Percentiles rank a stretch among this genome's conserved stretches.
Conservation (phyloP, 75 land plant genomes). For the Pinus albicaulis region DNA sequence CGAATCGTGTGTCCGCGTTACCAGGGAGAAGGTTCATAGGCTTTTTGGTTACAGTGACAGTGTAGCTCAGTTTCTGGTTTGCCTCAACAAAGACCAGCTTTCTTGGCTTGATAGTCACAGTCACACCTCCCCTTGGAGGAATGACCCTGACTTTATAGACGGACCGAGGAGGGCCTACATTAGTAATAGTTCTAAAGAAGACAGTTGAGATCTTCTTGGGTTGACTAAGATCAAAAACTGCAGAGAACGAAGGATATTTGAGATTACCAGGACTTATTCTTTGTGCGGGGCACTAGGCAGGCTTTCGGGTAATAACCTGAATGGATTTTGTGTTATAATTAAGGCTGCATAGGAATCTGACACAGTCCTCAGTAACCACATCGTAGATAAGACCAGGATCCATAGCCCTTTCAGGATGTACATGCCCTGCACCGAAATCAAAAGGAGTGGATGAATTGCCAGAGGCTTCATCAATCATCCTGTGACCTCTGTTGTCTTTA, state of each 20-base stretch:
- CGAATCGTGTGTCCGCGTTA: slow-evolving; percentile 24
- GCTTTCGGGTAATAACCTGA: slow-evolving; percentile 48
- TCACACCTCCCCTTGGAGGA: slow-evolving; percentile 47
- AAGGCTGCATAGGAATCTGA: slow-evolving; percentile 59
- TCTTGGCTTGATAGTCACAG: slow-evolving; percentile 53
- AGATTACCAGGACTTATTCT: slow-evolving; percentile 45
- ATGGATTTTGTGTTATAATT: slow-evolving; percentile 47
- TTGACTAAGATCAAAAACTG: slow-evolving; percentile 33
- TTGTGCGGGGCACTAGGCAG: slow-evolving; percentile 33
- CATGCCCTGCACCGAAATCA: slow-evolving; percentile 71
- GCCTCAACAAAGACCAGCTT: slow-evolving; percentile 51
- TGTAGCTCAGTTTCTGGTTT: slow-evolving; percentile 58
- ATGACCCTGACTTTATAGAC: slow-evolving; percentile 42
- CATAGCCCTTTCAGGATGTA: slow-evolving; percentile 60
- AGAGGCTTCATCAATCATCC: slow-evolving; percentile 54
- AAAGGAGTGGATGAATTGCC: slow-evolving; percentile 51
- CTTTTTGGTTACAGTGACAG: slow-evolving; percentile 40
- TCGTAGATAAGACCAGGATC: slow-evolving; percentile 86
- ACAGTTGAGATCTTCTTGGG: slow-evolving; percentile 21
- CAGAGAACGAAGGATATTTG: slow-evolving; percentile 85
- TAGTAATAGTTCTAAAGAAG: slow-evolving; percentile 67
- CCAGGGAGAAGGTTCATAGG: slow-evolving; percentile 21
- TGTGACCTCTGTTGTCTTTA: slow-evolving; percentile 35
- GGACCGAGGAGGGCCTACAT: slow-evolving; percentile 66
- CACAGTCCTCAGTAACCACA: slow-evolving; percentile 48